Evolutionary conservation across 2,329 filamentous ascomycete genomes (phyloP), one percentile per base, ranked within the genome.

Genomic region (Neophaeococcomyces mojaviensis): DNA sequence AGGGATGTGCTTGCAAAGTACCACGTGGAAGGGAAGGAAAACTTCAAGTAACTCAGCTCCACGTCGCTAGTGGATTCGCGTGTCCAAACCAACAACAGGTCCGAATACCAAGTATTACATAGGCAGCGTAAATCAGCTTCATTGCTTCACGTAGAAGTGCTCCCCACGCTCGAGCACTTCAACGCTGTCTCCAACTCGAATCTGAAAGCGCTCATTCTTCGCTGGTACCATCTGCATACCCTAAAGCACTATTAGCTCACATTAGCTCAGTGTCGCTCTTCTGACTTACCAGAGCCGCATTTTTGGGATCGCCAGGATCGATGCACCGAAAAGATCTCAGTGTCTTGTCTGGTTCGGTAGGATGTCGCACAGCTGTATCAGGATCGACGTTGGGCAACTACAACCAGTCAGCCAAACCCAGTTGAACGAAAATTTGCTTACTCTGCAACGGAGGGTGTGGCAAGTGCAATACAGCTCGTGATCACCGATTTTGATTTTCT

Each of bases 371-470:
- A 1, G 73, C 77, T 1, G 75, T 77, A 15, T 68, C 65, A 1
- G 74, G 77, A 53, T 81, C 71, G 2, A 79, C 75, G 55, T 80
- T 81, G 0, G 77, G 76, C 13, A 82, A 58, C 78, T 81, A 37
- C 77, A 67, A 2, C 76, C 70, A 9, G 77, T 78, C 37, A 48
- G 46, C 31, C 50, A 55, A 3, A 46, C 45, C 26, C 52, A 53
- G 42, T 41, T 47, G 31, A 54, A 58, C 8, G 36, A 65, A 58
- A 33, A 4, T 16, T n/a, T 16, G 8, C 13, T 26, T 32, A 42
- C 28, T 26, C 31, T 16, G 26, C 39, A 34, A 10, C 46, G 39
- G n/a, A 43, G 26, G 4, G 40, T 38, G 35, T 50, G 49, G 34
- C 52, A 55, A 4, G 52, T 44, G 28, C 48, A 55, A 41, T 42